These are phyloP conservation scores for Paraglomus occultum DNA, from an alignment of 192 early-diverging fungal genomes.

Conservation along the genomic window DNA sequence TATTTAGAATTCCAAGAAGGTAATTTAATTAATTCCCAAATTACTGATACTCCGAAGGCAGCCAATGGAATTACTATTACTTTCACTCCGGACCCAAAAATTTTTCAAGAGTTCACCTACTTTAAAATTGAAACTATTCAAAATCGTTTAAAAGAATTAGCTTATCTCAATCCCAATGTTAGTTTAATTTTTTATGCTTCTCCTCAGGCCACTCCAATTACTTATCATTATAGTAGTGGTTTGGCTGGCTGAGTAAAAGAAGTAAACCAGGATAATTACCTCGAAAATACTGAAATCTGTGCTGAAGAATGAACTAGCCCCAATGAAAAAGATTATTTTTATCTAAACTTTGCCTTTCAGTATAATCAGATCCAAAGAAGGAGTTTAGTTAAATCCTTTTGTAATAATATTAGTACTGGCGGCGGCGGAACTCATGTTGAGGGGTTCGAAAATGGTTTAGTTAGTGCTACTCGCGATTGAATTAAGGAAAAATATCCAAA, in stretches of 20 bases:
- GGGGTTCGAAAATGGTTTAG: conserved; percentile 17
- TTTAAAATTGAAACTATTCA: conserved; percentile 21
- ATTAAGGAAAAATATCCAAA: conserved; percentile 17
- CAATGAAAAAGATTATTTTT: conserved; percentile 17
- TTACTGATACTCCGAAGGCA: not conserved
- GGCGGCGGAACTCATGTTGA: conserved; percentile 13
- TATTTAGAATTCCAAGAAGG: not conserved
- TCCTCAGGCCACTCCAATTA: not conserved
- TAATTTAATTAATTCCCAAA: conserved; percentile 4
- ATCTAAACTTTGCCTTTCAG: conserved; percentile 23
- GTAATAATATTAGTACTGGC: conserved; percentile 22
- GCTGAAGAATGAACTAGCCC: conserved; percentile 7
- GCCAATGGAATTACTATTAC: not conserved
- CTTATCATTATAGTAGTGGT: conserved; percentile 14
- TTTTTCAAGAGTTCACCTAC: conserved; percentile 18
- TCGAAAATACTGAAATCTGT: conserved; percentile 20
- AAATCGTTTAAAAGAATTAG: conserved; percentile 12
- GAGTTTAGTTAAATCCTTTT: conserved; percentile 8
- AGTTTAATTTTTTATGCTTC: conserved; percentile 3
- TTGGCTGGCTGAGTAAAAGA: conserved; percentile 15
- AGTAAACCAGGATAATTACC: conserved; percentile 18
- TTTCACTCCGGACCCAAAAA: conserved; percentile 16
- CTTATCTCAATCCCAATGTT: conserved; percentile 11
- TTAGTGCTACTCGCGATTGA: conserved; percentile 18
- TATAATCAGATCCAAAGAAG: conserved; percentile 8